Evolutionary conservation across 768 basidiomycete species (phyloP), one percentile per base, ranked within the genome.

Genomic region (Trametes cingulata): DNA sequence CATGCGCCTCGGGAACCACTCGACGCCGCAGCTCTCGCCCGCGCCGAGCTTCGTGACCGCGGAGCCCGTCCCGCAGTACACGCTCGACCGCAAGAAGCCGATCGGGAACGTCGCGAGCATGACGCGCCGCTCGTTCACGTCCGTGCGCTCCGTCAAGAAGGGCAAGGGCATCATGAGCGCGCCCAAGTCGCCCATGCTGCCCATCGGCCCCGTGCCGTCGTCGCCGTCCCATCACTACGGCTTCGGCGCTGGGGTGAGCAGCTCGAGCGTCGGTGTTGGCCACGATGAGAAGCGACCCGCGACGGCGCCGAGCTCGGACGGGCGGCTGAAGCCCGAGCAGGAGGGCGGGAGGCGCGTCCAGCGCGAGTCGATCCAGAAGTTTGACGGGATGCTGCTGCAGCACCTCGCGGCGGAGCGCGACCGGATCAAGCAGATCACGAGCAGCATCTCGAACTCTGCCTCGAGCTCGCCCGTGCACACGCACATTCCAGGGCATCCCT

Each of bases 341-440:
- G 42, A 71, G 58, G 68, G 67, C 35, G 74, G 72, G 52, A 75
- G 78, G 64, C 75, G 70, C 35, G 36, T 49, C 42, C 80, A 79
- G 60, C 77, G 84, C 64, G 86, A 88, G 72, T 85, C 85, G 27
- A 70, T 87, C 61, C 78, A 75, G 74, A 83, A 79, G 73, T 74
- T 93, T 64, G 90, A 93, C 70, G 91, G 90, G 62, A 82, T 94
- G 84, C 75, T 94, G 52, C 75, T 85, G 54, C 85, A 88, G 71
- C 92, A 94, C 70, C 88, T 93, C 77, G 88, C 90, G 74, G 81
- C 86, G 52, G 92, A 94, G 75, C 86, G 85, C 75, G 88, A 91
- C 68, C 86, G 84, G 35, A 79, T 94, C 67, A 88, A 83, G 76
- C 80, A 85, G 74, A 92, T 94, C 70, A 86, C 92, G 52, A 74